Percentiles rank a stretch among this genome's conserved stretches.
Evolutionary conservation across 345 rosid species (phyloP).

Genomic region (Hibiscus trionum): DNA sequence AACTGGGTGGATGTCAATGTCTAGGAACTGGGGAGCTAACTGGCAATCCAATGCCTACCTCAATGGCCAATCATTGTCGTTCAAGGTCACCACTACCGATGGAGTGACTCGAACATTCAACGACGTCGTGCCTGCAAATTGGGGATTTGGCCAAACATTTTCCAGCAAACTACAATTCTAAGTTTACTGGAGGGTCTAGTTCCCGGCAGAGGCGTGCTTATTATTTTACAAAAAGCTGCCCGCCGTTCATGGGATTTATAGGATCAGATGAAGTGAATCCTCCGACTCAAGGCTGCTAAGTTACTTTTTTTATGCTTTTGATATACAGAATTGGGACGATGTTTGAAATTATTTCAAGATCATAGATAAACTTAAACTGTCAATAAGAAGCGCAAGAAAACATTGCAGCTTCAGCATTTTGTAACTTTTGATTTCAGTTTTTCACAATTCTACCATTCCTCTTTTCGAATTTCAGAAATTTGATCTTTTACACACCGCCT

Average conservation of each 20-base stretch:
- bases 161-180: conserved; percentile 42
- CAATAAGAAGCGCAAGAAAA: conserved; percentile 15
- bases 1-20: conserved; percentile 72
- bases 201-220: conserved; percentile 35
- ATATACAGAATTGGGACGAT: not conserved
- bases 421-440: not conserved
- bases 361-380: not conserved
- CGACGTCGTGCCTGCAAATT: conserved; percentile 48
- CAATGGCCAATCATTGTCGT: conserved; percentile 72
- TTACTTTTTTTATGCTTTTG: not conserved
- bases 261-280: not conserved
- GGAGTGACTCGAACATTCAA: conserved; percentile 42
- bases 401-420: conserved; percentile 10
- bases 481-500: not conserved
- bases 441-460: not conserved
- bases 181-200: not conserved
- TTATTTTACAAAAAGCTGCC: conserved; percentile 31
- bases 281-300: not conserved
- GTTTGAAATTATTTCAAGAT: not conserved
- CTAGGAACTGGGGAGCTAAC: conserved; percentile 92
- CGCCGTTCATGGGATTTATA: conserved; percentile 19
- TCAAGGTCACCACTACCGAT: conserved; percentile 64
- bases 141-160: conserved; percentile 69
- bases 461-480: conserved; percentile 4
- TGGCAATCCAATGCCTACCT: conserved; percentile 92